A percentile compares a stretch with the other conserved stretches of the same genome.
Conservation (phyloP, 2,329 filamentous ascomycete species). For the Trichoderma simmonsii region DNA sequence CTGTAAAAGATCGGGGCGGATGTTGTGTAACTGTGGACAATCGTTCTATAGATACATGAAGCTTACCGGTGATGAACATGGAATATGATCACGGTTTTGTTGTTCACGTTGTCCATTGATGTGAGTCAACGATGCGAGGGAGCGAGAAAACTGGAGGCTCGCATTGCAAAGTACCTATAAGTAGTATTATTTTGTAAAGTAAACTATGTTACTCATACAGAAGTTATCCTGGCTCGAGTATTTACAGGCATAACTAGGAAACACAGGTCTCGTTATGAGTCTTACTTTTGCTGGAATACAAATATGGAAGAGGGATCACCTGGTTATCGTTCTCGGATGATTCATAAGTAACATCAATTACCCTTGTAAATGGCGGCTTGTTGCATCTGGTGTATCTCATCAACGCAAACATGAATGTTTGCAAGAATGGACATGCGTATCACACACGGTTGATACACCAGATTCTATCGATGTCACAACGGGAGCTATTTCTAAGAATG, state of each 20-base stretch:
- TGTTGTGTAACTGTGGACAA: background rate
- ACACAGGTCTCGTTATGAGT: background rate
- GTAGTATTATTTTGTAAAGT: background rate
- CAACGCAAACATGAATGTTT: background rate
- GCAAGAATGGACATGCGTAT: background rate
- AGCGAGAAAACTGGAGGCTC: background rate
- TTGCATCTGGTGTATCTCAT: background rate
- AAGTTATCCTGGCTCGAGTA: background rate
- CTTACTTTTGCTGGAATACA: background rate
- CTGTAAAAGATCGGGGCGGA: background rate
- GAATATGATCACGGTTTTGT: background rate
- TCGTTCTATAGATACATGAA: background rate
- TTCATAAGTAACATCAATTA: background rate
- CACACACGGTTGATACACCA: background rate
- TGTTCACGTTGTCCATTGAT: background rate
- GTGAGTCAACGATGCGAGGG: no score
- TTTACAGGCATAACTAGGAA: background rate
- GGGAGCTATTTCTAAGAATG: background rate
- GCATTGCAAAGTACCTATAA: background rate
- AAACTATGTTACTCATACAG: background rate
- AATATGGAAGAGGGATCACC: background rate
- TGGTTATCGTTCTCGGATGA: background rate
- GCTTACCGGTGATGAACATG: background rate
- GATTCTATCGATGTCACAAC: background rate
- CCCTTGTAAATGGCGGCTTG: background rate